These are phyloP conservation scores for Speleostelium caveatum DNA, from an alignment of 78 protist species.

Conservation along the genomic window DNA sequence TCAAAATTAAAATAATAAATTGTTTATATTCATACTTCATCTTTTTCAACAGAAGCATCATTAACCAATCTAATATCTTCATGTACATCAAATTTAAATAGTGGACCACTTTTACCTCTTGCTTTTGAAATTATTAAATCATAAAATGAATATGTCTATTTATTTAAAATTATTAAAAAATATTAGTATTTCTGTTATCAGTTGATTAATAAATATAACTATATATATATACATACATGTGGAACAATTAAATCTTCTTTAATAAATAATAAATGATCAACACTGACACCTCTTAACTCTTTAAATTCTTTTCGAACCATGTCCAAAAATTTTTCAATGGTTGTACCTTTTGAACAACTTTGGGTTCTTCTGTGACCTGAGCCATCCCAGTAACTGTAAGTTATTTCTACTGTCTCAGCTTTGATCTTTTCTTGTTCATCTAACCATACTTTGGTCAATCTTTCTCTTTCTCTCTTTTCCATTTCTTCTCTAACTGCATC, in stretches of 20 bases:
- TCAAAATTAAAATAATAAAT: not conserved
- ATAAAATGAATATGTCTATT: slow-evolving; percentile 89
- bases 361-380: slow-evolving; percentile 88
- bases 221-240: slow-evolving; percentile 42
- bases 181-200: not conserved
- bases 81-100: slow-evolving; percentile 92
- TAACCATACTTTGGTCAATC: slow-evolving; percentile 81
- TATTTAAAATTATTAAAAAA: not conserved
- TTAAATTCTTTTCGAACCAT: slow-evolving; percentile 70
- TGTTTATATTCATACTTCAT: slow-evolving; percentile 86
- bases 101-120: slow-evolving; percentile 94
- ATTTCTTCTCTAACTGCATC: slow-evolving; percentile 88
- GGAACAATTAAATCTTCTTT: slow-evolving; percentile 96
- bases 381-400: slow-evolving; percentile 95
- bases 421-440: slow-evolving; percentile 86
- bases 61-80: slow-evolving; percentile 91
- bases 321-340: slow-evolving; percentile 84
- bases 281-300: slow-evolving; percentile 74
- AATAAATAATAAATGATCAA: slow-evolving; percentile 90
- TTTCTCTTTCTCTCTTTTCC: slow-evolving; percentile 58
- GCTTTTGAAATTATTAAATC: slow-evolving; percentile 92
- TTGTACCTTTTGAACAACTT: slow-evolving; percentile 81
- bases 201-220: not conserved
- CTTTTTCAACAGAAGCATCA: slow-evolving; percentile 92
- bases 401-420: slow-evolving; percentile 86